These are phyloP conservation scores for Saccharum hybrid DNA, from an alignment of 202 grass and related monocot genomes.

Conservation along the genomic window DNA sequence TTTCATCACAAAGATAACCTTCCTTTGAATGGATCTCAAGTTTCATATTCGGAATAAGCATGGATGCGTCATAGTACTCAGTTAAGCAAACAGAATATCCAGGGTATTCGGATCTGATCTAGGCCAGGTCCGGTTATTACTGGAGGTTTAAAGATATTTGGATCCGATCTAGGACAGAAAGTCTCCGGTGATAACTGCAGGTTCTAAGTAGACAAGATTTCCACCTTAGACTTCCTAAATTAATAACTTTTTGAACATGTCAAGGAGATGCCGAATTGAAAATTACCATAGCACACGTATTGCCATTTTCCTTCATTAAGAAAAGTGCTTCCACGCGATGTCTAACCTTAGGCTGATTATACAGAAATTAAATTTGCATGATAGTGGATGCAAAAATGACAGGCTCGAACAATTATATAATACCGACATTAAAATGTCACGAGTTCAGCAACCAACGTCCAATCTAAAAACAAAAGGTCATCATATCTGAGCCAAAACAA, in stretches of 20 bases:
- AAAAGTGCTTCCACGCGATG: neutral
- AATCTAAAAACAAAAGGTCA: conserved; percentile 1
- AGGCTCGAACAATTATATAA: neutral
- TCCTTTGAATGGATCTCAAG: neutral
- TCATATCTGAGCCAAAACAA: neutral
- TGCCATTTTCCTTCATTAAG: neutral
- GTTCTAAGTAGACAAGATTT: neutral
- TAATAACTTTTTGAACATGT: neutral
- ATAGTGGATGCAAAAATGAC: neutral
- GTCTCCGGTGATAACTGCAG: neutral
- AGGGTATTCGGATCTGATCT: neutral
- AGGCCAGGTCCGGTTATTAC: neutral
- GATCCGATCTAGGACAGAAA: conserved; percentile 1
- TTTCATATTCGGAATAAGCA: neutral
- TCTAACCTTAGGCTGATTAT: neutral
- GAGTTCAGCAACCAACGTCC: neutral
- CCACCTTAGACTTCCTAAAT: neutral
- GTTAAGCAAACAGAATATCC: neutral
- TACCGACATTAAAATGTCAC: neutral
- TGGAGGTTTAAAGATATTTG: neutral
- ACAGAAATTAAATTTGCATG: neutral
- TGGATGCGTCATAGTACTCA: neutral
- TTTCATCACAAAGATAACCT: neutral
- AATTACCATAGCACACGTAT: neutral
- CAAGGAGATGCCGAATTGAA: neutral